Conservation (phyloP, 2,329 filamentous ascomycete genomes). For the Talaromyces amestolkiae region DNA sequence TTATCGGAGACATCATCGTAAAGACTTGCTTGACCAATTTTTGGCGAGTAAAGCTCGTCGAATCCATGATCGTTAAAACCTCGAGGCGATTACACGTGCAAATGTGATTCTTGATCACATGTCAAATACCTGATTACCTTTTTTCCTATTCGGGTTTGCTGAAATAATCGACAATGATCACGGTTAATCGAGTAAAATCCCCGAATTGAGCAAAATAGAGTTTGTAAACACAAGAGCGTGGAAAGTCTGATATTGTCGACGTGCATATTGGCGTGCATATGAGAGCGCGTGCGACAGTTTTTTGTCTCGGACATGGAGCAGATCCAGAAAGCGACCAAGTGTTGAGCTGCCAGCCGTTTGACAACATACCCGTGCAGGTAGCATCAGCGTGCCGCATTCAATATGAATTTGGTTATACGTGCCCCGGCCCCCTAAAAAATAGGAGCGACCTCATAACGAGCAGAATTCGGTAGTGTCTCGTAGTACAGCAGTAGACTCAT, state of each 20-base stretch:
- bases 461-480: background rate
- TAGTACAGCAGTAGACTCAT: background rate
- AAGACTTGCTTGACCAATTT: background rate
- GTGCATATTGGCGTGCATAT: background rate
- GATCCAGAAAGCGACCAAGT: background rate
- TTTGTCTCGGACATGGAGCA: slow-evolving; percentile 3
- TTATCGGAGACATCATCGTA: background rate
- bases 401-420: background rate
- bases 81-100: background rate
- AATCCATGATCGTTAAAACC: background rate
- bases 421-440: background rate
- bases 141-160: background rate
- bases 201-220: background rate
- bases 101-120: background rate
- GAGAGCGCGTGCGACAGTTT: slow-evolving; percentile 7
- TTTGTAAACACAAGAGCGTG: background rate
- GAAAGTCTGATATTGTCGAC: background rate
- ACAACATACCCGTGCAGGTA: background rate
- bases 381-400: background rate
- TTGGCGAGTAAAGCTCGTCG: background rate
- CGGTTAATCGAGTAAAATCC: background rate
- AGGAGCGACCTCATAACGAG: background rate
- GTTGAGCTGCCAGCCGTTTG: slow-evolving; percentile 2
- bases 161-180: background rate
- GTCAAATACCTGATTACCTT: background rate